phyloP scores from a whole-genome alignment of 805 yeast species.

The Isabelozyma heimii region DNA sequence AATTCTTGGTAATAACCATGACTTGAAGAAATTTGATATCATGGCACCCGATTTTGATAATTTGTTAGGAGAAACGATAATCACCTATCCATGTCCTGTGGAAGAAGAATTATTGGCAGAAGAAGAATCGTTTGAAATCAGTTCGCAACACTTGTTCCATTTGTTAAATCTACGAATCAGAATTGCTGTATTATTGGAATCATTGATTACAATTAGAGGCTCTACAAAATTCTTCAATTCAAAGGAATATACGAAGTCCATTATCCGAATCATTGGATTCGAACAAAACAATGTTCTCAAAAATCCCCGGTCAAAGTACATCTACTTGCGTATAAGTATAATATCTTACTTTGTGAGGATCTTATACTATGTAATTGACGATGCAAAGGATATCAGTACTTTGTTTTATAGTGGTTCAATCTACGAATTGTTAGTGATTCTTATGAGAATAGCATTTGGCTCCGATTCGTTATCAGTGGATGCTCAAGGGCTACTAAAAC shows the following conservation, averaged over 20 bases:
- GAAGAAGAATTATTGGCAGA: constrained; percentile 3
- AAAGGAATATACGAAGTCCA: constrained; percentile 36
- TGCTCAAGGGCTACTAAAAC: constrained; percentile 34
- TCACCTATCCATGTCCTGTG: constrained; percentile 17
- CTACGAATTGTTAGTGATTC: constrained; percentile 46
- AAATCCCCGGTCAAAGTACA: constrained; percentile 42
- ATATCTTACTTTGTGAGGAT: constrained; percentile 40
- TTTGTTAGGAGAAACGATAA: constrained; percentile 16
- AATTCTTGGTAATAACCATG: constrained; percentile 49
- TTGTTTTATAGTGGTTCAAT: constrained; percentile 40
- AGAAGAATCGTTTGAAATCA: constrained; percentile 10
- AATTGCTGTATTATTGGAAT: constrained; percentile 51
- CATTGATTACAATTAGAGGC: constrained; percentile 28
- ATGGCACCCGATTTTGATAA: constrained; percentile 35
- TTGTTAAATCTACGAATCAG: constrained; percentile 40
- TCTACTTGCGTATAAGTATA: constrained; percentile 35
- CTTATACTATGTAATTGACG: constrained; percentile 36
- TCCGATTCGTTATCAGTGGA: constrained; percentile 38
- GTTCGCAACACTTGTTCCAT: constrained; percentile 42
- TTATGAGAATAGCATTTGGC: constrained; percentile 54
- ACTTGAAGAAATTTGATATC: constrained; percentile 39
- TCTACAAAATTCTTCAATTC: constrained; percentile 26
- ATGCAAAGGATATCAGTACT: constrained; percentile 24
- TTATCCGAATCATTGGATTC: constrained; percentile 42
- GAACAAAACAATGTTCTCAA: constrained; percentile 48